Evolutionary conservation across 2,329 filamentous ascomycete genomes (phyloP).

Genomic region (Metarhizium rileyi): DNA sequence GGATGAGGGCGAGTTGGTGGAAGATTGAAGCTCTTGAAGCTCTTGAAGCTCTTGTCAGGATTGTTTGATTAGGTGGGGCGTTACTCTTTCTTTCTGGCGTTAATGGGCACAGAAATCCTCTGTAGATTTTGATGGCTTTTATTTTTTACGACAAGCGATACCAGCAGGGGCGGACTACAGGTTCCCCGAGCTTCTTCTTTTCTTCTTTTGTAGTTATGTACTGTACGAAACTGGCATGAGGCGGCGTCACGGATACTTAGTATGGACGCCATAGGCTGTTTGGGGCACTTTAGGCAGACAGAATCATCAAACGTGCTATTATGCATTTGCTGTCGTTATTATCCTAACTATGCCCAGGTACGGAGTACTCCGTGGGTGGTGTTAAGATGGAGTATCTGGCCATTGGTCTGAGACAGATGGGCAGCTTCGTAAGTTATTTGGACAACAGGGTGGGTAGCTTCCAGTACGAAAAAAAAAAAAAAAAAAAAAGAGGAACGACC

Average conservation of each 20-base stretch:
- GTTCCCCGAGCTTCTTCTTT: neutral
- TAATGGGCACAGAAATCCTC: neutral
- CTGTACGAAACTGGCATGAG: constrained; percentile 1
- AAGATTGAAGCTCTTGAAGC: constrained; percentile 22
- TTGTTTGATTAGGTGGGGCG: neutral
- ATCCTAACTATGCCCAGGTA: neutral
- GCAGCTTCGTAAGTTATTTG: no score
- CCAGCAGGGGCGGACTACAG: neutral
- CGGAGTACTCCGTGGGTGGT: neutral
- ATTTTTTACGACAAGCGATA: neutral
- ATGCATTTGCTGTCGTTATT: neutral
- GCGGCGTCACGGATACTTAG: constrained; percentile 3
- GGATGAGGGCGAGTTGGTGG: constrained; percentile 38
- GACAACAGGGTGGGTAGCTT: no score
- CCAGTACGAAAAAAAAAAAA: no score
- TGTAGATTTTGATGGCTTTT: neutral
- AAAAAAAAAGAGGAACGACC: no score
- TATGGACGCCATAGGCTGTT: neutral
- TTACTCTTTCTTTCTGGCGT: neutral
- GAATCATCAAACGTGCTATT: neutral
- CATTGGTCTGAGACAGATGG: no score
- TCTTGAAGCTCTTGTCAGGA: neutral
- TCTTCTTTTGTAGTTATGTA: neutral
- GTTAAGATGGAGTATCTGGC: no score
- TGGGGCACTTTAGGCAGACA: neutral